Evolutionary conservation across 1,139 yeast species (phyloP), one percentile per base, ranked within the genome.

Genomic region (Scheffersomyces illinoinensis): DNA sequence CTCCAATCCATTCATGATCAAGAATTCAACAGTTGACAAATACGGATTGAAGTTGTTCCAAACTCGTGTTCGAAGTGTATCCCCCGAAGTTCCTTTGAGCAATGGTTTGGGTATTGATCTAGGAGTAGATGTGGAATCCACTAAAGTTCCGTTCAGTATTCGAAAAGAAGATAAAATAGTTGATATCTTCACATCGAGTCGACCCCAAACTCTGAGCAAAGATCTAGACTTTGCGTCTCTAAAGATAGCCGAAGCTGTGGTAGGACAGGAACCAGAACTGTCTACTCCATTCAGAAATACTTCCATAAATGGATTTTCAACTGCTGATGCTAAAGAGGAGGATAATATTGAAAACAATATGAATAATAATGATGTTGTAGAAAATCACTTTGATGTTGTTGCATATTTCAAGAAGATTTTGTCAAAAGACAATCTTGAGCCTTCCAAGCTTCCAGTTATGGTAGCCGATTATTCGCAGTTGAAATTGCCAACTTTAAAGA

Each of bases 101-200:
- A 61, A 60, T 56, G 75, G 76, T 3, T 61, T 70, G 47, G 82
- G 83, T 0, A 68, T 79, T 47, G 79, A 78, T 63, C 68, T 79
- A n/a, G 77, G 79, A 12, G 57, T 79, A 4, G 79, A 68, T 48
- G 70, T 78, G 7, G 75, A 77, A 52, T 68, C 71, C 7, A 55
- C 74, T 0, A 60, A 68, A 12, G 71, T 76, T 5, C 82, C 83
- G 0, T 70, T 71, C 53, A 78, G 82, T 61, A 71, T 77, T 23
- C 67, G 68, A 52, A 76, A 76, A 57, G 67, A 70, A 43, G 76
- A 76, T 57, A 68, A 74, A 39, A 69, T 78, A 14, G 64, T 64
- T 55, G 75, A 76, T 59, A 61, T 76, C 21, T 61, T 68, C 26
- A 20, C 51, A 8, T 48, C 51, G 17, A 20, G 24, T 48, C 51